Conservation (phyloP, 1,284 basidiomycete genomes). For the Mycosarcoma mackinlayi region DNA sequence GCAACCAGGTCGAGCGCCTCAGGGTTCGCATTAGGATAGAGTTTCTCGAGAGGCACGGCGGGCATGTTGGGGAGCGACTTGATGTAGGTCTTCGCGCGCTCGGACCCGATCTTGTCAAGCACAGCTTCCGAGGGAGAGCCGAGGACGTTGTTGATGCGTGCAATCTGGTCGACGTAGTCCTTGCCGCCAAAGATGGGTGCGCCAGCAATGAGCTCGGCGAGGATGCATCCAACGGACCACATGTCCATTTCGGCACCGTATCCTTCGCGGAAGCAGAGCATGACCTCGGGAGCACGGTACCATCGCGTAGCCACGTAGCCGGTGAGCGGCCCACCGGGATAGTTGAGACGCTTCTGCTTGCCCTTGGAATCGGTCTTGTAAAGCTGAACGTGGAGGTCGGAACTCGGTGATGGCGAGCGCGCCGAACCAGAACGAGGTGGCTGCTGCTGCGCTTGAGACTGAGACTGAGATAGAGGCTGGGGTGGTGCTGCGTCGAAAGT, state of each 20-base stretch:
- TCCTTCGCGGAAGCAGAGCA: constrained; percentile 66
- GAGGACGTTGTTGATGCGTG: constrained; percentile 64
- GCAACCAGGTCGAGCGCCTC: constrained; percentile 61
- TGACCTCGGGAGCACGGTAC: constrained; percentile 67
- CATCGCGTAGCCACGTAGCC: constrained; percentile 67
- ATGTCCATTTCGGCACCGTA: constrained; percentile 67
- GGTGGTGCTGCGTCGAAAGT: constrained; percentile 1
- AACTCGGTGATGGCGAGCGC: constrained; percentile 31
- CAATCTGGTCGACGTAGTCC: constrained; percentile 67
- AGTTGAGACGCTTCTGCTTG: constrained; percentile 57
- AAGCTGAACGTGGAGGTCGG: constrained; percentile 43
- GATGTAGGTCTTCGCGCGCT: constrained; percentile 61
- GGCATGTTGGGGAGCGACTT: constrained; percentile 58
- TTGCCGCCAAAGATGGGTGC: constrained; percentile 66
- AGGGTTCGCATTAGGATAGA: constrained; percentile 58
- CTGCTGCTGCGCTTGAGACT: constrained; percentile 4
- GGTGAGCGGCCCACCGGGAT: constrained; percentile 65
- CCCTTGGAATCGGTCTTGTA: constrained; percentile 49
- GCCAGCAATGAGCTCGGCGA: constrained; percentile 64
- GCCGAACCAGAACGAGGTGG: constrained; percentile 18
- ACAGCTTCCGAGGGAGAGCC: constrained; percentile 57
- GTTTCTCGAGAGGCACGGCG: constrained; percentile 45
- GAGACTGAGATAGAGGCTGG: not conserved
- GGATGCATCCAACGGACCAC: constrained; percentile 67
- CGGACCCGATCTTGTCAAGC: constrained; percentile 61